Percentiles rank a stretch among this genome's conserved stretches.
Conservation (phyloP, 257 asterid species). For the Rehmannia glutinosa region DNA sequence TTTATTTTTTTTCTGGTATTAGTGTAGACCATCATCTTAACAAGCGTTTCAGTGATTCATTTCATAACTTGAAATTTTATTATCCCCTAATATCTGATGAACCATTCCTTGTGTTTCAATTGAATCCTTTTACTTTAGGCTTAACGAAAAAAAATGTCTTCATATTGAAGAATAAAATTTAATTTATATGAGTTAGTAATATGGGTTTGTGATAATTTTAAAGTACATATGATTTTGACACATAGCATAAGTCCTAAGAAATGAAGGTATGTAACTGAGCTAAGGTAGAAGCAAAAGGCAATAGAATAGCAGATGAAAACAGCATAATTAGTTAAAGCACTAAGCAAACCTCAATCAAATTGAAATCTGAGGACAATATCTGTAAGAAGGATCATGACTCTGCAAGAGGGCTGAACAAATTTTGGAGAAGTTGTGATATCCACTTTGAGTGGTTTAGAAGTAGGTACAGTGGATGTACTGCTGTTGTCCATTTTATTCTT, state of each 20-base stretch:
- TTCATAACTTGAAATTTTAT: background rate
- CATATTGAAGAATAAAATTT: background rate
- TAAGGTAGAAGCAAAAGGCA: background rate
- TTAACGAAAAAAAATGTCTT: background rate
- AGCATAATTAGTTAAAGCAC: background rate
- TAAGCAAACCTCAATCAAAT: background rate
- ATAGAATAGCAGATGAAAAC: background rate
- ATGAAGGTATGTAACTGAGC: background rate
- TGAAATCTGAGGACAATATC: background rate
- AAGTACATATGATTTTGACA: background rate
- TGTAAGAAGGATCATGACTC: background rate
- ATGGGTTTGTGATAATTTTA: no score
- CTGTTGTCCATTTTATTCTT: background rate
- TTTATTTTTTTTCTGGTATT: no score
- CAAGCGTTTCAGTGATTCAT: background rate
- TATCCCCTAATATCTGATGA: background rate
- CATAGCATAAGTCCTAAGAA: background rate
- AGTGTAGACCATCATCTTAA: background rate
- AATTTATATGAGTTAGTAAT: background rate
- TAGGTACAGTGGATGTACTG: no score
- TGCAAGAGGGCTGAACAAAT: background rate
- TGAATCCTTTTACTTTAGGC: background rate
- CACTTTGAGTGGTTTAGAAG: no score
- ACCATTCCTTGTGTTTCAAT: background rate
- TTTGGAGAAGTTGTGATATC: no score